These are phyloP conservation scores for Sindora glabra DNA, from an alignment of 306 rosid genomes.

Conservation along the genomic window DNA sequence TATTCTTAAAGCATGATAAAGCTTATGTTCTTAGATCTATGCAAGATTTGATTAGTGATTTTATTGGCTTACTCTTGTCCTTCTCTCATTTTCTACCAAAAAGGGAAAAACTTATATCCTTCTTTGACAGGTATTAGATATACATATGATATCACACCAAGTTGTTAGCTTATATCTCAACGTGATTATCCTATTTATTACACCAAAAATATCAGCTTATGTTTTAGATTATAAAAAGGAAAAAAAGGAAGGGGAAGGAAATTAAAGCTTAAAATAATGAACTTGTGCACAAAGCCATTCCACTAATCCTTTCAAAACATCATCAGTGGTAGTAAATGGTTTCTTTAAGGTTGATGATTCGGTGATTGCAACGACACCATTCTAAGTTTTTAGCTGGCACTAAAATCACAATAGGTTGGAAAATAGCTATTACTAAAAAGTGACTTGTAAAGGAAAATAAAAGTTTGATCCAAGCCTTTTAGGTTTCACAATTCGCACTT, in stretches of 20 bases:
- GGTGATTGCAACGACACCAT: slow-evolving; percentile 43
- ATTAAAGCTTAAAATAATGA: slow-evolving; percentile 9
- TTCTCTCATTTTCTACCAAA: no score
- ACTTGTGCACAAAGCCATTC: slow-evolving; percentile 99
- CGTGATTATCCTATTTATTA: no score
- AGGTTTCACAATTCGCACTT: slow-evolving; percentile 3
- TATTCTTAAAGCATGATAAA: no score
- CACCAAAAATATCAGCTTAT: no score
- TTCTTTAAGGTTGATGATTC: slow-evolving; percentile 71
- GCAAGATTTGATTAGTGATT: no score
- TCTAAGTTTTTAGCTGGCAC: slow-evolving; percentile 65
- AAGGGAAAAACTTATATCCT: no score
- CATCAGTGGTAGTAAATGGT: slow-evolving; percentile 52
- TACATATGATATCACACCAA: no score
- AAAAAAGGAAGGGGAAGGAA: neutral
- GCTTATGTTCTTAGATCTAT: no score
- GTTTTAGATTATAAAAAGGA: neutral
- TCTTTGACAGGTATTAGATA: no score
- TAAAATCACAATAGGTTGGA: slow-evolving; percentile 23
- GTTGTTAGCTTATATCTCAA: neutral
- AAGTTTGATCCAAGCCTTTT: slow-evolving; percentile 8
- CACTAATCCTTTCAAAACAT: slow-evolving; percentile 82
- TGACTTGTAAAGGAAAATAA: no score
- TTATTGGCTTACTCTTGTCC: no score
- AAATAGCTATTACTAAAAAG: slow-evolving; percentile 8